Percentiles rank a stretch among this genome's conserved stretches.
Evolutionary conservation across 805 yeast genomes (phyloP).

Genomic region (Ogataea thermomethanolica): DNA sequence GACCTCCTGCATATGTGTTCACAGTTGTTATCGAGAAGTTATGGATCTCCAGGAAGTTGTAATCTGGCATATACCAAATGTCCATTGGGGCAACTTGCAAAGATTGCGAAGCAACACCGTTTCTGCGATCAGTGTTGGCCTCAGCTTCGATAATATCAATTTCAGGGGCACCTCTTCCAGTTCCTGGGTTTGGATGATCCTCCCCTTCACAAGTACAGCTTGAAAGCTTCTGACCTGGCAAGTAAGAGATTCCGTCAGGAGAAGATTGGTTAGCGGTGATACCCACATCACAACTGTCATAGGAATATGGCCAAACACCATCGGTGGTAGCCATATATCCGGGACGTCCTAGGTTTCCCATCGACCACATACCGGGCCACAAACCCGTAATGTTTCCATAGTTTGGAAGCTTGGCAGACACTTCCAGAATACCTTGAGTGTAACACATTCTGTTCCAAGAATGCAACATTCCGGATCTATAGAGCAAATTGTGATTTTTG

Average conservation of each 20-base stretch:
- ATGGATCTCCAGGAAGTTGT: constrained; percentile 69
- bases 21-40: constrained; percentile 67
- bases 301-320: constrained; percentile 94
- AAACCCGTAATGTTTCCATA: constrained; percentile 75
- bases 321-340: constrained; percentile 85
- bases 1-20: constrained; percentile 92
- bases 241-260: constrained; percentile 79
- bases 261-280: constrained; percentile 92
- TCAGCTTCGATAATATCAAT: constrained; percentile 91
- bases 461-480: constrained; percentile 90
- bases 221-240: constrained; percentile 79
- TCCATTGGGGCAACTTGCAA: constrained; percentile 91
- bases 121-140: constrained; percentile 45
- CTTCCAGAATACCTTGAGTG: constrained; percentile 77
- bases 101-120: constrained; percentile 87
- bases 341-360: constrained; percentile 91
- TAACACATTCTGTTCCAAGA: constrained; percentile 90
- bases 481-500: constrained; percentile 70
- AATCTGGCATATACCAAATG: constrained; percentile 92
- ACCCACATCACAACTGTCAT: constrained; percentile 87
- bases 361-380: constrained; percentile 97
- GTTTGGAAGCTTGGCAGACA: constrained; percentile 75
- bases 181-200: constrained; percentile 84
- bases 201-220: constrained; percentile 78
- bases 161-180: constrained; percentile 94